Evolutionary conservation across 2,329 filamentous ascomycete species (phyloP).

Genomic region (Aspergillus brasiliensis): DNA sequence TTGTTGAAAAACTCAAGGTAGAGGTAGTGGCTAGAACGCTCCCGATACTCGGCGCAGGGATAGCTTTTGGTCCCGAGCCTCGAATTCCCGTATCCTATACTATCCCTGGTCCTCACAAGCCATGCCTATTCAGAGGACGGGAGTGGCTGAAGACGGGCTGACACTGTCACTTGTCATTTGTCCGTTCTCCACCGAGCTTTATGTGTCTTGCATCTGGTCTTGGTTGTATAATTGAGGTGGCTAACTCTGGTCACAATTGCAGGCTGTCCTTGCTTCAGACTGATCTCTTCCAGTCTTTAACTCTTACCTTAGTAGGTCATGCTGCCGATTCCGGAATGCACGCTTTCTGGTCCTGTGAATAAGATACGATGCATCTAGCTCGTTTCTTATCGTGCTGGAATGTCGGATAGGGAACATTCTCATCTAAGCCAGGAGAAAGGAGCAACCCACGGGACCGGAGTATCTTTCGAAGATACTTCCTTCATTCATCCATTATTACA

Average conservation of each 20-base stretch:
- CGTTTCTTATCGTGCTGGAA: neutral
- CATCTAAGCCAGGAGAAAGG: neutral
- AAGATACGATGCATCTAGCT: neutral
- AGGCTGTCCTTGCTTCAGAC: neutral
- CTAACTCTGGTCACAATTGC: neutral
- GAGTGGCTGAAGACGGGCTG: slow-evolving; percentile 22
- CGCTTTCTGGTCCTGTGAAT: neutral
- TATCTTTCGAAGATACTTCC: neutral
- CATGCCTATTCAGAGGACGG: slow-evolving; percentile 3
- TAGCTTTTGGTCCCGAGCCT: neutral
- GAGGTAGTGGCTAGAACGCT: neutral
- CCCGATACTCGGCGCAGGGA: neutral
- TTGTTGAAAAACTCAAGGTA: neutral
- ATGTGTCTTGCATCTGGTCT: neutral
- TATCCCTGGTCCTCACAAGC: neutral
- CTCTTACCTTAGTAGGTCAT: neutral
- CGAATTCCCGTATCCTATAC: neutral
- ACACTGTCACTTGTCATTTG: slow-evolving; percentile 13
- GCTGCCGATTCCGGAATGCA: slow-evolving; percentile 1
- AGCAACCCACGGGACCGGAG: neutral
- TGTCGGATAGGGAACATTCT: neutral
- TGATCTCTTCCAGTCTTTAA: neutral
- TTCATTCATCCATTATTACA: neutral
- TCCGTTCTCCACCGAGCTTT: slow-evolving; percentile 1
- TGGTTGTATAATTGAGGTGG: neutral